Evolutionary conservation across 768 basidiomycete species (phyloP), one percentile per base, ranked within the genome.

Genomic region (Panaeolus cyanescens): DNA sequence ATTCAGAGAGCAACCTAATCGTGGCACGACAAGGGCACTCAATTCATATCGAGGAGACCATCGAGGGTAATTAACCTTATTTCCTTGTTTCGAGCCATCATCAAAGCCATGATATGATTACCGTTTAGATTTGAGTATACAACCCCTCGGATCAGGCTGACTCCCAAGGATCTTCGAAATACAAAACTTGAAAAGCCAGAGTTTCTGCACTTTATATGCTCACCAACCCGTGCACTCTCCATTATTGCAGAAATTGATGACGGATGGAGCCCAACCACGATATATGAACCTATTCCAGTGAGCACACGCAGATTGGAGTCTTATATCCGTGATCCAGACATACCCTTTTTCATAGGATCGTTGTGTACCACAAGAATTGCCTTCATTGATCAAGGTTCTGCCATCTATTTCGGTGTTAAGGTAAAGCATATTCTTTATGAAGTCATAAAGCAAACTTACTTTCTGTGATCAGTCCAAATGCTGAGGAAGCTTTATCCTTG

Each of bases 221-320:
- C 93, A 3, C 93, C 95, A 0, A 70, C 77, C 1, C 83, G 95
- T 40, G 92, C 92, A 4, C 71, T 77, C 13, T 76, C 77, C 4
- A 89, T 96, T 60, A 77, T 92, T 63, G 79, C 83, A 33, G 89
- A 95, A 71, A 80, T 90, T 12, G 72, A 84, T 10, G 69, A 77
- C 3, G 80, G 69, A 9, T 94, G 93, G 92, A 67, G 75, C 7
- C 90, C 94, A 4, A 76, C 77, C 45, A 81, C 85, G 1, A 85
- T 95, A 40, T 96, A 89, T 65, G 94, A 96, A 74, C 95, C 95
- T 1, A 91, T 95, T 64, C 93, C 93, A 60, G 93, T 93, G 54
- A 28, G 54, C 37, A 9, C 13, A 37, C 50, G 57, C 33, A 36
- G 30, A 56, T 33, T 45, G 39, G 12, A 15, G 15, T 59, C 30